Evolutionary conservation across 495 filamentous ascomycete genomes (phyloP).

Genomic region (Ascobolus immersus): DNA sequence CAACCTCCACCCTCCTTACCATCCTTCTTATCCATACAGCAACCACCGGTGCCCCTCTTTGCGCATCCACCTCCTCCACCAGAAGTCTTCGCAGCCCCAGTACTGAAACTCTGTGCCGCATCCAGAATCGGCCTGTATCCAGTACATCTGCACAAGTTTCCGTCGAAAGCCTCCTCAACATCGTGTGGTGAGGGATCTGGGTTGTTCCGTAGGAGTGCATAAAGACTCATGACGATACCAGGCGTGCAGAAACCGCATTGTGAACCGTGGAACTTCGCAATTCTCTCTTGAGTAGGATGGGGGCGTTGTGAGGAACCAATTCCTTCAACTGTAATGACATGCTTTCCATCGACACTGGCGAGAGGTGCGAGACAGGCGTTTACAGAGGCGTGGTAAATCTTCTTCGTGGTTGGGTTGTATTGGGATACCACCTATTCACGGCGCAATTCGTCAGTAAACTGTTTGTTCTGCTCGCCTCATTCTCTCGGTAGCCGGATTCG

Average conservation of each 20-base stretch:
- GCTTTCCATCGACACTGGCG: slow-evolving; percentile 83
- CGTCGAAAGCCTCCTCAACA: slow-evolving; percentile 77
- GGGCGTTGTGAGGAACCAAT: slow-evolving; percentile 72
- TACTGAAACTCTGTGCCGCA: slow-evolving; percentile 54
- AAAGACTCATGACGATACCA: slow-evolving; percentile 89
- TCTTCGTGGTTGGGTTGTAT: slow-evolving; percentile 68
- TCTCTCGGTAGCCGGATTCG: neutral
- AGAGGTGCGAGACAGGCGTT: slow-evolving; percentile 89
- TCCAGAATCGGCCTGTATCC: slow-evolving; percentile 88
- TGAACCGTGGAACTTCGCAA: slow-evolving; percentile 46
- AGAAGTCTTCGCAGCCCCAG: slow-evolving; percentile 15
- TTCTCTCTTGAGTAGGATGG: slow-evolving; percentile 76
- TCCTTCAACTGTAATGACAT: slow-evolving; percentile 96
- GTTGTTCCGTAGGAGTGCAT: slow-evolving; percentile 58
- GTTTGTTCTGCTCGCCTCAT: no score
- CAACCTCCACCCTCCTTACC: slow-evolving; percentile 31
- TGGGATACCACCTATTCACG: slow-evolving; percentile 53
- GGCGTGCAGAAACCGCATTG: slow-evolving; percentile 79
- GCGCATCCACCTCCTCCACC: slow-evolving; percentile 5
- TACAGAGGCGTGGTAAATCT: slow-evolving; percentile 74
- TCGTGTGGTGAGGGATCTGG: slow-evolving; percentile 41
- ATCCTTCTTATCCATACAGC: slow-evolving; percentile 38
- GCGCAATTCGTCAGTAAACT: neutral
- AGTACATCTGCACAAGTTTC: slow-evolving; percentile 86
- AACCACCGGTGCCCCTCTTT: slow-evolving; percentile 35